Evolutionary conservation across 140 eudicot species (phyloP).

Genomic region (Oenanthe javanica): DNA sequence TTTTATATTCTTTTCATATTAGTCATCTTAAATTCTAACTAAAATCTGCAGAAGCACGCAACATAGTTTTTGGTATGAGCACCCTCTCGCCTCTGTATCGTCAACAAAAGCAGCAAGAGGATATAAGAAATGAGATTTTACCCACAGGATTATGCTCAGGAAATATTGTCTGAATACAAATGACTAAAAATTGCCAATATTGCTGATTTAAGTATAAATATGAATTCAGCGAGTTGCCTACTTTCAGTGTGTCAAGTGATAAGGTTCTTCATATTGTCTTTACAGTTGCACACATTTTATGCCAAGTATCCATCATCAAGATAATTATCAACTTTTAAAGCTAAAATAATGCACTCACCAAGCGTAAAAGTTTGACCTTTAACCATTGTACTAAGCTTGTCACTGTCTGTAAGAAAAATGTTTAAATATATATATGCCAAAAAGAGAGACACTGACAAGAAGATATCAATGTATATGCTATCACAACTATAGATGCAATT

Average conservation of each 20-base stretch:
- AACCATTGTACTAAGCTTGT: background rate
- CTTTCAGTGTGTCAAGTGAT: background rate
- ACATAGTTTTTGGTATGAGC: too few relatives aligned
- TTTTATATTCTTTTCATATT: background rate
- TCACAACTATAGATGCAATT: background rate
- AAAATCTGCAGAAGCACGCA: background rate
- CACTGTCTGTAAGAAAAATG: background rate
- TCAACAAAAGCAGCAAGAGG: too few relatives aligned
- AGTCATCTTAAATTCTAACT: background rate
- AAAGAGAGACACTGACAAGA: background rate
- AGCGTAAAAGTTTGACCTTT: background rate
- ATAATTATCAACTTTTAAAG: background rate
- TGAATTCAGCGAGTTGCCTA: background rate
- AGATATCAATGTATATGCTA: background rate
- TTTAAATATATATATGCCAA: background rate
- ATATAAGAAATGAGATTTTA: too few relatives aligned
- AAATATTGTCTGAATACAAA: too few relatives aligned
- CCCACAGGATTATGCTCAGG: background rate
- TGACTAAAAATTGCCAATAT: background rate
- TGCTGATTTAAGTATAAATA: background rate
- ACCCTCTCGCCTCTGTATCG: background rate
- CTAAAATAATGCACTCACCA: background rate
- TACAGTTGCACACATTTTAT: too few relatives aligned
- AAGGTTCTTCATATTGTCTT: background rate
- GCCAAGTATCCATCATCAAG: background rate